A percentile compares a stretch with the other conserved stretches of the same genome.
Evolutionary conservation across 2,329 filamentous ascomycete species (phyloP).

Genomic region (Claviceps cyperi): DNA sequence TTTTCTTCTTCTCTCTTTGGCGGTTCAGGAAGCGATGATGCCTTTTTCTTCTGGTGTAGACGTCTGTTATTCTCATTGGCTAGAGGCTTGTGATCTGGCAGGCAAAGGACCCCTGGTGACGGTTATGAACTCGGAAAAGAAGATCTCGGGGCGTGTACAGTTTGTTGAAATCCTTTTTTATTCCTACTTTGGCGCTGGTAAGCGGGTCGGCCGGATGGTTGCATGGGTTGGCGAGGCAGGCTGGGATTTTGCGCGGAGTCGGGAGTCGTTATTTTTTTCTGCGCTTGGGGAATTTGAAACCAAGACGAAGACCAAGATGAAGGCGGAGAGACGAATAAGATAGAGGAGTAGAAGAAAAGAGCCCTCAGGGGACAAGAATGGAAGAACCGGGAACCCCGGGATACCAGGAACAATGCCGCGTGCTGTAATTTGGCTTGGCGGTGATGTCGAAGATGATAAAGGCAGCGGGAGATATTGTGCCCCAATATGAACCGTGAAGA

Average conservation of each 20-base stretch:
- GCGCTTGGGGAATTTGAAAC: neutral
- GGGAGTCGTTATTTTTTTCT: constrained; percentile 13
- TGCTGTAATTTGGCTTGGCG: too few species aligned
- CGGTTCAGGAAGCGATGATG: constrained; percentile 3
- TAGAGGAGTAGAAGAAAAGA: constrained; percentile 5
- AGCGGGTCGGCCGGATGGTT: neutral
- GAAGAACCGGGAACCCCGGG: constrained; percentile 2
- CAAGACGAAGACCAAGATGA: constrained; percentile 12
- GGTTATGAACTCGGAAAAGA: neutral
- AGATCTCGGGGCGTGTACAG: constrained; percentile 6
- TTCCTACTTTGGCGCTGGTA: neutral
- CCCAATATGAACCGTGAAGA: too few species aligned
- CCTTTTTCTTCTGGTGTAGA: neutral
- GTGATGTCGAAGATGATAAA: too few species aligned
- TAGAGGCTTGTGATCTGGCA: neutral
- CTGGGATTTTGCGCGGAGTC: constrained; percentile 23
- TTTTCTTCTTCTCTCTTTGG: neutral
- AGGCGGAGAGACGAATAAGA: constrained; percentile 1
- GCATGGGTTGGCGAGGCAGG: constrained; percentile 7
- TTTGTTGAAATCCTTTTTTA: neutral
- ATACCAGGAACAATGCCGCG: too few species aligned
- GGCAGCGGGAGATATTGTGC: too few species aligned
- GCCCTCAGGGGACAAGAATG: constrained; percentile 9
- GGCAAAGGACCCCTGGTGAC: too few species aligned
- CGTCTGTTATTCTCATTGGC: neutral